Evolutionary conservation across 1,284 basidiomycete species (phyloP).

Genomic region (Ceratobasidium sp.): DNA sequence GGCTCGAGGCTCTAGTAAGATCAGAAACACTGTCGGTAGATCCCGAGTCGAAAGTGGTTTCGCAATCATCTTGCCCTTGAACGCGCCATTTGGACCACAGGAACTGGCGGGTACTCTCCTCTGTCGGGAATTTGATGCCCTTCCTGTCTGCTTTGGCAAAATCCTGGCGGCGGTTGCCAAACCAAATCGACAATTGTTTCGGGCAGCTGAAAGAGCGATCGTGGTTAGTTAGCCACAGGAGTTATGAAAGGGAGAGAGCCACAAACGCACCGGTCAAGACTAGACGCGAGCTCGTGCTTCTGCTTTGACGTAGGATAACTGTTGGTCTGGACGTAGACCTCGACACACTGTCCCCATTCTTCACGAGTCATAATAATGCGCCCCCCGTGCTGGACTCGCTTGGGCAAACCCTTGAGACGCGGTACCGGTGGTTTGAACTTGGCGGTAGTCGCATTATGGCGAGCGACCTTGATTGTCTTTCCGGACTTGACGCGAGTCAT

Average conservation of each 20-base stretch:
- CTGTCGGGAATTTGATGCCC: not conserved
- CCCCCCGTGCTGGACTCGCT: conserved; percentile 1
- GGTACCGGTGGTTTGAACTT: not conserved
- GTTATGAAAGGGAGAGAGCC: not conserved
- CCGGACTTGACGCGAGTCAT: not conserved
- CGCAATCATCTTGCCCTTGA: not conserved
- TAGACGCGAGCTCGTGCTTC: not conserved
- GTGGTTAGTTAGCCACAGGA: not conserved
- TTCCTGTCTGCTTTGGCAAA: not conserved
- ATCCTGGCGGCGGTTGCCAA: conserved; percentile 25
- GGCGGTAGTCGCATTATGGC: not conserved
- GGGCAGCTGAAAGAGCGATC: not conserved
- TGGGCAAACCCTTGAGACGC: not conserved
- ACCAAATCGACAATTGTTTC: conserved; percentile 14
- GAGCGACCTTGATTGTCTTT: not conserved
- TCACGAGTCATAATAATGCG: not conserved
- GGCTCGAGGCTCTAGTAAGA: not conserved
- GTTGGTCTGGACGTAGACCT: not conserved
- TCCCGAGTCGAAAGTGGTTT: not conserved
- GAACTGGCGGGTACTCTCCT: not conserved
- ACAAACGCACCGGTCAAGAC: not conserved
- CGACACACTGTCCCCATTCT: not conserved
- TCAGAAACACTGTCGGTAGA: not conserved
- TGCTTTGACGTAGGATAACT: not conserved
- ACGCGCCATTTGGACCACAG: conserved; percentile 17